Conservation (phyloP, 176 grass and related monocot species). For the Rhynchospora pubera region DNA sequence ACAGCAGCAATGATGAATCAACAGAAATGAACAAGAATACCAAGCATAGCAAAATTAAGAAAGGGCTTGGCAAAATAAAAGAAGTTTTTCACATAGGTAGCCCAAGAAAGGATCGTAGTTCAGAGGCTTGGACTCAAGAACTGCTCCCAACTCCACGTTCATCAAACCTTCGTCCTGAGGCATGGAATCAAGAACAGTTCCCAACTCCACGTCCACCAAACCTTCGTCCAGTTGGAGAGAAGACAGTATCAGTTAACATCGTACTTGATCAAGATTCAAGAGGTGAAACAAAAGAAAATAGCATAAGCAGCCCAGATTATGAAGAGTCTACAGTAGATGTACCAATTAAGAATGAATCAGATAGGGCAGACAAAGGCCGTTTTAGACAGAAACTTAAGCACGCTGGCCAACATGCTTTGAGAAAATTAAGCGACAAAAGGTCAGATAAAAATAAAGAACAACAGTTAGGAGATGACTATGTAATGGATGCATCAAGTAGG, state of each 20-base stretch:
- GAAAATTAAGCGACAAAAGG: conserved; percentile 47
- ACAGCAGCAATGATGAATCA: conserved; percentile 55
- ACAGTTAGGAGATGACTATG: conserved; percentile 6
- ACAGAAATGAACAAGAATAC: conserved; percentile 21
- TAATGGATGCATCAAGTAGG: conserved; percentile 5
- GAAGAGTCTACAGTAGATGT: conserved; percentile 8
- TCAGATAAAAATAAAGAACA: conserved; percentile 45
- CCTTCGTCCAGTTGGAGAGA: conserved; percentile 44
- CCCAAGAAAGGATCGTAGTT: conserved; percentile 27
- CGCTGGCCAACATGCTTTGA: conserved; percentile 43
- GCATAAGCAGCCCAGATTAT: background rate
- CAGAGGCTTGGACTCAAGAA: conserved; percentile 26
- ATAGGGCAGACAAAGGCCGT: conserved; percentile 31
- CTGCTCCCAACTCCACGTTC: conserved; percentile 24
- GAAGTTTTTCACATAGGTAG: conserved; percentile 34
- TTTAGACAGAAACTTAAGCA: conserved; percentile 55
- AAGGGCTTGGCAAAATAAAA: conserved; percentile 58
- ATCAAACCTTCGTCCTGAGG: conserved; percentile 30
- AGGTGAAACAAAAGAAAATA: conserved; percentile 2
- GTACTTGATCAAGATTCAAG: conserved; percentile 34
- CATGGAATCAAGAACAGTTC: conserved; percentile 15
- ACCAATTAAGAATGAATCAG: conserved; percentile 19
- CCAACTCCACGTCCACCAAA: conserved; percentile 27
- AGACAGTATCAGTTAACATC: conserved; percentile 42
- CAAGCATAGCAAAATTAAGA: conserved; percentile 47